phyloP scores from a whole-genome alignment of 2,329 filamentous ascomycete genomes.

The Monosporascus sp. region DNA sequence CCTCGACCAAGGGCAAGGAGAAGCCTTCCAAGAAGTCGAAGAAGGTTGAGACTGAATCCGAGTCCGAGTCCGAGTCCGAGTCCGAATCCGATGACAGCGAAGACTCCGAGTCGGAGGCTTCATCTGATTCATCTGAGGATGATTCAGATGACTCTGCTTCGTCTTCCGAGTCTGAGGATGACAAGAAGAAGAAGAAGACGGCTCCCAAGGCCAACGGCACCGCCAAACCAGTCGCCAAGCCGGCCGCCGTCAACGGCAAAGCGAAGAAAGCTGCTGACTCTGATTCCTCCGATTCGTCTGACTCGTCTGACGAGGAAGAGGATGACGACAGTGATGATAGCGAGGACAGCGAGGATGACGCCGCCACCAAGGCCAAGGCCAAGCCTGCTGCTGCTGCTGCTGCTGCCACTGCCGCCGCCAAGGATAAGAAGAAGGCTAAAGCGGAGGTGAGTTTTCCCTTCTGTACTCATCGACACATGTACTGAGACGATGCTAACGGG shows the following conservation, averaged over 20 bases:
- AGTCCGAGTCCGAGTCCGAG: slow-evolving; percentile 25
- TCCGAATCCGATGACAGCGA: slow-evolving; percentile 13
- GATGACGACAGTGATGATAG: slow-evolving; percentile 22
- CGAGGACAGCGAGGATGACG: slow-evolving; percentile 20
- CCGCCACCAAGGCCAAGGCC: slow-evolving; percentile 17
- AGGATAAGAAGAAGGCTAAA: slow-evolving; percentile 26
- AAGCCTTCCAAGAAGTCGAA: slow-evolving; percentile 34
- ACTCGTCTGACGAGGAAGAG: slow-evolving; percentile 29
- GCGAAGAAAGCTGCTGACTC: slow-evolving; percentile 30
- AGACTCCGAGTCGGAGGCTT: slow-evolving; percentile 28
- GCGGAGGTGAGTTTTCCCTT: slow-evolving; percentile 10
- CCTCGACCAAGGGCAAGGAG: slow-evolving; percentile 25
- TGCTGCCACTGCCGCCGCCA: slow-evolving; percentile 15
- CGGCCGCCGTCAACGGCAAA: slow-evolving; percentile 26
- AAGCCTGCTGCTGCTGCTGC: slow-evolving; percentile 19
- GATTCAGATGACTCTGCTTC: slow-evolving; percentile 21
- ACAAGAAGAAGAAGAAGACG: slow-evolving; percentile 24
- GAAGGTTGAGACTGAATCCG: slow-evolving; percentile 33
- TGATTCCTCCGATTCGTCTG: slow-evolving; percentile 27
- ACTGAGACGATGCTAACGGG: not conserved
- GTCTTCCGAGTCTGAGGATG: slow-evolving; percentile 13
- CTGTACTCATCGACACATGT: not conserved
- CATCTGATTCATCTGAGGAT: slow-evolving; percentile 22
- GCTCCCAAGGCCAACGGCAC: slow-evolving; percentile 25
- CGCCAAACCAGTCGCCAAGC: slow-evolving; percentile 14